A percentile compares a stretch with the other conserved stretches of the same genome.
Conservation (phyloP, 257 asterid genomes). For the Lycium ferocissimum region DNA sequence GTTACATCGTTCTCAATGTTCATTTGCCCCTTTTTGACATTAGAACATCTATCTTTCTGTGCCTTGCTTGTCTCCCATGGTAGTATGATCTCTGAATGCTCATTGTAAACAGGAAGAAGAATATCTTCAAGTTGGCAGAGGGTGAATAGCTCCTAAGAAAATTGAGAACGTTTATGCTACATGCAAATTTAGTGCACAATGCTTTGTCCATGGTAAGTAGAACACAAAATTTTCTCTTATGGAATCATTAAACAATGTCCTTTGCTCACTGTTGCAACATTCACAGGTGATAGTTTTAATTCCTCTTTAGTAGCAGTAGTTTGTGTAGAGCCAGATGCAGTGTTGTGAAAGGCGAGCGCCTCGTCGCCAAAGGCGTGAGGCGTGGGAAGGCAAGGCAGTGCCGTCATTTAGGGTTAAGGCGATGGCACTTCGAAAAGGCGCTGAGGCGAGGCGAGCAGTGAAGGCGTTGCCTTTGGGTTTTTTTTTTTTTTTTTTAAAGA, state of each 20-base stretch:
- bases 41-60: neutral
- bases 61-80: conserved; percentile 16
- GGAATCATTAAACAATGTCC: conserved; percentile 17
- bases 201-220: conserved; percentile 83
- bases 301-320: conserved; percentile 81
- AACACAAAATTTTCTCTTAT: conserved; percentile 6
- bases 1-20: conserved; percentile 17
- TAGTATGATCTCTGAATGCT: conserved; percentile 18
- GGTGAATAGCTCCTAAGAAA: conserved; percentile 98
- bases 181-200: conserved; percentile 88
- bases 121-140: conserved; percentile 95
- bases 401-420: too few species aligned
- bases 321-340: conserved; percentile 76
- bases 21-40: neutral
- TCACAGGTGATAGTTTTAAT: conserved; percentile 89
- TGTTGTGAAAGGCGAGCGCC: too few species aligned
- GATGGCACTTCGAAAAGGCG: too few species aligned
- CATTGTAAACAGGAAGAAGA: conserved; percentile 77
- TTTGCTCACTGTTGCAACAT: conserved; percentile 38
- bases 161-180: conserved; percentile 92
- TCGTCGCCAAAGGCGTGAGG: too few species aligned
- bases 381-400: too few species aligned
- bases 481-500: too few species aligned
- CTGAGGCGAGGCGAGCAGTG: too few species aligned
- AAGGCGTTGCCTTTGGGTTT: too few species aligned